Base-by-base conservation (phyloP, 2,329 filamentous ascomycete species). In the Mariannaea elegans region DNA sequence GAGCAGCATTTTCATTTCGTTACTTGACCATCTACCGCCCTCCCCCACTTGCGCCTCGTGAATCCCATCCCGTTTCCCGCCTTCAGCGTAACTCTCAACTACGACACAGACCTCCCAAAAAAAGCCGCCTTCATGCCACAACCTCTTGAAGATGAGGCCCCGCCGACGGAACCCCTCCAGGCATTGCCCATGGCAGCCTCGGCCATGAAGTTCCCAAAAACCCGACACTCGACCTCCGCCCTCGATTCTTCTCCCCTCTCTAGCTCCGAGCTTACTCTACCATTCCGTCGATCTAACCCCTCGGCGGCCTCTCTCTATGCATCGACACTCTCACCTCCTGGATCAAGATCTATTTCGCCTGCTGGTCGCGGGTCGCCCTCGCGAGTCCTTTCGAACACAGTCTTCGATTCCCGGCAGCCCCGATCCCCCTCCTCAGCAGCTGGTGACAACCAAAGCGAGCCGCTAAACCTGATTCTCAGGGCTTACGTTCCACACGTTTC, bases 401-500 rank as follows among this genome's bases (percentile, higher is more conserved):
- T 90, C 34, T 86, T 87, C 63, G 82, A 81, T 29, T 77, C 77
- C 29, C 76, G 77, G 13, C 72, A 76, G 10, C 78, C 77, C 48
- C 79, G 80, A 55, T 79, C 78, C 9, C 75, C 84, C 3, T 73
- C 81, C 2, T 80, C 82, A 34, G 76, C 72, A 36, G 75, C 75
- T 1, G 78, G 76, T 10, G 80, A 82, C 41, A 79, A 76, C 57
- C 81, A 82, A 1, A 78, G 80, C 10, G 85, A 88, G 58, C 85
- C 86, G 29, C 75, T 87, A 19, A 84, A 83, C 64, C 80, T 97
- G 48, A 89, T 98, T 41, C 82, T 96, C 53, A 89, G 90, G 59
- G 90, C 93, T 2, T 97, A 97, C 73, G 92, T 94, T 13, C 96
- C 95, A 1, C 91, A 95, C 64, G 87, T 99, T 44, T 92, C 91